A percentile compares a stretch with the other conserved stretches of the same genome.
Evolutionary conservation across 371 early-diverging fungal genomes (phyloP).

Genomic region (Mucor racemosus): DNA sequence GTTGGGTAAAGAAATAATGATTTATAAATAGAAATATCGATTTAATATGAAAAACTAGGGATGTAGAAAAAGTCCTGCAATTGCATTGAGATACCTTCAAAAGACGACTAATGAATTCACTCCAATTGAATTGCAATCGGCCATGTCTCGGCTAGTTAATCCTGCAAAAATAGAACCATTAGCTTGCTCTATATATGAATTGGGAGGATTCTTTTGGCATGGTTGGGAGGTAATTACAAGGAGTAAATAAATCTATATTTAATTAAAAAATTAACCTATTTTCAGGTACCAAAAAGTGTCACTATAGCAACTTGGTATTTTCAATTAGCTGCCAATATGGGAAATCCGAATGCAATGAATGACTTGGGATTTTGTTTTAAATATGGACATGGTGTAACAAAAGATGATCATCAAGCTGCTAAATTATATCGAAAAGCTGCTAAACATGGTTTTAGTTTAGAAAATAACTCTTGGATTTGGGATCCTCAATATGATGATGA

Average conservation of each 20-base stretch:
- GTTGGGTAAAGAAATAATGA: conserved; percentile 58
- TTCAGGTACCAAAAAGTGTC: conserved; percentile 15
- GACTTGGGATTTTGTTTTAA: conserved; percentile 80
- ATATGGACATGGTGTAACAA: conserved; percentile 82
- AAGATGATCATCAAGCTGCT: conserved; percentile 78
- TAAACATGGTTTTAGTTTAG: conserved; percentile 65
- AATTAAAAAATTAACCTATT: neutral
- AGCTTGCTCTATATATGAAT: conserved; percentile 82
- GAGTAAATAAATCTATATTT: no score
- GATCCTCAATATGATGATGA: conserved; percentile 40
- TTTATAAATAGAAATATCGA: neutral
- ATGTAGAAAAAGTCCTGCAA: conserved; percentile 61
- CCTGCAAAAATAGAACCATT: conserved; percentile 27
- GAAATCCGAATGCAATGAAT: conserved; percentile 88
- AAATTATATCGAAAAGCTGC: conserved; percentile 84
- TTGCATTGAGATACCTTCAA: conserved; percentile 75
- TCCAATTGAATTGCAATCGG: conserved; percentile 54
- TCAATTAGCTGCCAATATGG: conserved; percentile 85
- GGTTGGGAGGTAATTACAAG: conserved; percentile 81
- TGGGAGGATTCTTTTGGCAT: conserved; percentile 78
- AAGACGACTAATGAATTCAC: conserved; percentile 74
- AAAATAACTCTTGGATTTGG: conserved; percentile 89
- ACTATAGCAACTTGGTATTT: conserved; percentile 79
- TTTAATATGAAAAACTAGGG: conserved; percentile 31
- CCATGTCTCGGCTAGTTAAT: conserved; percentile 11